These are phyloP conservation scores for Pyrus betulifolia DNA, from an alignment of 306 rosid species.

Conservation along the genomic window DNA sequence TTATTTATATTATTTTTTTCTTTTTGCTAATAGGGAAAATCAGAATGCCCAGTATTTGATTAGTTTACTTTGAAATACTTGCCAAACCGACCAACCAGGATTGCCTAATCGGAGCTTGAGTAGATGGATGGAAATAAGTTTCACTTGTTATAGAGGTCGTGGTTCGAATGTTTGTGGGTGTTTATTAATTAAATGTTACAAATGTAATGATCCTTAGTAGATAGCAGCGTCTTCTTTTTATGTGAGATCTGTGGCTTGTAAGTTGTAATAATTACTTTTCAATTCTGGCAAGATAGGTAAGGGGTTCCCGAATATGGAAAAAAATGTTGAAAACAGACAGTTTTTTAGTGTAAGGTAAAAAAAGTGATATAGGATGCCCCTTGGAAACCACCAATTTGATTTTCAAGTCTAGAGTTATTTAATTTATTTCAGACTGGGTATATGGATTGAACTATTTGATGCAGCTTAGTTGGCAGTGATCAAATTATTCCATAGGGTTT, in stretches of 20 bases:
- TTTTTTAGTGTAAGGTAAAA: not conserved
- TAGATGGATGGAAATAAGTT: not conserved
- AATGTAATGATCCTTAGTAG: not conserved
- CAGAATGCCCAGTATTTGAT: not conserved
- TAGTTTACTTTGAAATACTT: conserved; percentile 2
- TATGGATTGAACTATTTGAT: not conserved
- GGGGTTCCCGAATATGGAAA: not conserved
- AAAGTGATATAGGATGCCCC: not conserved
- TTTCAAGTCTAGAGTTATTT: not conserved
- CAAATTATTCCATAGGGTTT: not conserved
- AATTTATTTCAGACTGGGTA: not conserved
- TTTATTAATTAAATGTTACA: not conserved
- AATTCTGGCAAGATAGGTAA: not conserved
- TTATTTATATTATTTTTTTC: not conserved
- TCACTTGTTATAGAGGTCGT: not conserved
- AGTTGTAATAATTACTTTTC: not conserved
- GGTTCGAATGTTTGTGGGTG: not conserved
- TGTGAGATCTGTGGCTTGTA: not conserved
- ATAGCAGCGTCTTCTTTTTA: not conserved
- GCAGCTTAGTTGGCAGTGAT: not conserved
- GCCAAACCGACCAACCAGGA: not conserved
- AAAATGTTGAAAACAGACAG: not conserved
- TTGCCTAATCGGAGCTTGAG: not conserved
- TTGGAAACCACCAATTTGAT: not conserved
- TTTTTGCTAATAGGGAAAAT: not conserved